phyloP scores from a whole-genome alignment of 306 rosid genomes.

The Sicyos edulis region DNA sequence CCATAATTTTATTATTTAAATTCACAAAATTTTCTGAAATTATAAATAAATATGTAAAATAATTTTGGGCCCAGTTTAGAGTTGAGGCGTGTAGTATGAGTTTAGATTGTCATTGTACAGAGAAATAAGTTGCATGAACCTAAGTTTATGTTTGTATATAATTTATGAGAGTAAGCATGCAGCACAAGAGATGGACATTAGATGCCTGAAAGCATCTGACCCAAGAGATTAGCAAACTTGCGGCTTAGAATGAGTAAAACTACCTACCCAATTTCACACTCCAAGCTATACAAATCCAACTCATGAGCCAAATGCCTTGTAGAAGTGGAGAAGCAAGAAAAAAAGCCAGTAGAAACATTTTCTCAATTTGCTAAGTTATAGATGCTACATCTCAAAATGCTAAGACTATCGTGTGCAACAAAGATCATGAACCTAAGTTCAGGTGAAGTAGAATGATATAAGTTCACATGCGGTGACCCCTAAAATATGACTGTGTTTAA shows the following conservation, averaged over 20 bases:
- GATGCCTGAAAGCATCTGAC: neutral
- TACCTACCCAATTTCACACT: neutral
- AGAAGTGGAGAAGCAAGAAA: neutral
- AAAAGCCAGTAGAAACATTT: neutral
- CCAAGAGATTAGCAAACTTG: neutral
- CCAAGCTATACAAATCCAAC: constrained; percentile 1
- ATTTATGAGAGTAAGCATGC: neutral
- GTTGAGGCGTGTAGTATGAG: neutral
- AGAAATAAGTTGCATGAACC: constrained; percentile 5
- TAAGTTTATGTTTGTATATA: neutral
- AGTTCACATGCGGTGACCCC: neutral
- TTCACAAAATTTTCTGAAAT: too few species aligned
- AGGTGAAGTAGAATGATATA: neutral
- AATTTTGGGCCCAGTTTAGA: too few species aligned
- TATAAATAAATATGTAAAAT: too few species aligned
- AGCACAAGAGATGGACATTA: neutral
- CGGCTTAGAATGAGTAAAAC: neutral
- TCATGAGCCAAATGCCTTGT: neutral
- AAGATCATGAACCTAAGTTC: neutral
- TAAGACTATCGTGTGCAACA: neutral
- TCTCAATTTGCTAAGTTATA: neutral
- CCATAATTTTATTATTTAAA: too few species aligned
- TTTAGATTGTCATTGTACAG: neutral
- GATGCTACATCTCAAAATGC: neutral
- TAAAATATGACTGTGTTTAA: neutral